phyloP scores from a whole-genome alignment of 2,329 filamentous ascomycete genomes.

The Fusarium sterilihyphosum region DNA sequence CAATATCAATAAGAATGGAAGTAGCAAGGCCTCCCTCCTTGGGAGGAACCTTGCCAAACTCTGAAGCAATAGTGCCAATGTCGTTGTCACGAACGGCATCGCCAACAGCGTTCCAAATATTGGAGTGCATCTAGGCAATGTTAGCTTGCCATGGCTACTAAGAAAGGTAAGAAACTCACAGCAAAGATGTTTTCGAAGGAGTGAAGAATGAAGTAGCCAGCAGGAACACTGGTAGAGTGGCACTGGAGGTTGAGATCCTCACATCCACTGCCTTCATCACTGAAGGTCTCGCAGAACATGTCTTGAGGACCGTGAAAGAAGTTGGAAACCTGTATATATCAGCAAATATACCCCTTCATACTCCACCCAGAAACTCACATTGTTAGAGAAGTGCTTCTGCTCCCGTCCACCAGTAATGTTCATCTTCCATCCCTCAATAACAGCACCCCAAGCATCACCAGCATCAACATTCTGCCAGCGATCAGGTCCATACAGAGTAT shows the following conservation, averaged over 20 bases:
- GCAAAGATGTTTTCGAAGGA: conserved; percentile 17
- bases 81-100: conserved; percentile 21
- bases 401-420: conserved; percentile 4
- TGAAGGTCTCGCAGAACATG: conserved; percentile 23
- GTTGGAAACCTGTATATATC: conserved; percentile 1
- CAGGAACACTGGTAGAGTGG: conserved; percentile 2
- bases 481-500: conserved; percentile 16
- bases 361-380: neutral
- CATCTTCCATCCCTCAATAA: conserved; percentile 9
- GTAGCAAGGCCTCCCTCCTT: conserved; percentile 3
- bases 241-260: conserved; percentile 14
- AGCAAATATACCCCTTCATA: neutral
- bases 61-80: conserved; percentile 6
- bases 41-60: conserved; percentile 21
- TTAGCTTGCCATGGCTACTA: too few relatives aligned
- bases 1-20: conserved; percentile 20
- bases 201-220: conserved; percentile 20
- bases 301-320: conserved; percentile 24
- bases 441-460: conserved; percentile 8
- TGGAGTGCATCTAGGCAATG: conserved; percentile 9
- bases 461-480: conserved; percentile 14
- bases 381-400: conserved; percentile 18
- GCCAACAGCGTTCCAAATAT: conserved; percentile 23
- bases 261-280: conserved; percentile 14
- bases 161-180: neutral